phyloP scores from a whole-genome alignment of 2,329 filamentous ascomycete species.

The Pseudocercospora ulei region DNA sequence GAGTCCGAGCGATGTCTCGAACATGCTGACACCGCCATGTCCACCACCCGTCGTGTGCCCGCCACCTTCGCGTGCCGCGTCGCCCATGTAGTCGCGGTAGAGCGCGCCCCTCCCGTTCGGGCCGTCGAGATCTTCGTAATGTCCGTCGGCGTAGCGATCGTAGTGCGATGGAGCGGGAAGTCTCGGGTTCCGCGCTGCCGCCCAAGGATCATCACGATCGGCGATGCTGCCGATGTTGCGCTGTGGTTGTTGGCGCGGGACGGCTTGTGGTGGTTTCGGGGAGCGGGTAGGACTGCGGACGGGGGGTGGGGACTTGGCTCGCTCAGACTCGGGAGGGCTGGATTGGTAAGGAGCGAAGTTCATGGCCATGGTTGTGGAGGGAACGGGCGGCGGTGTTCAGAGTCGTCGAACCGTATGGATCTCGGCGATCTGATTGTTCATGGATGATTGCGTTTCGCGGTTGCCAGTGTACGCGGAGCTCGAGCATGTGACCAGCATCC shows the following conservation, averaged over 20 bases:
- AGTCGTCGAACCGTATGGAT: not conserved
- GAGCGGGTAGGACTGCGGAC: conserved; percentile 50
- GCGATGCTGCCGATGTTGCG: conserved; percentile 29
- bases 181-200: conserved; percentile 36
- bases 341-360: conserved; percentile 98
- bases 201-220: conserved; percentile 35
- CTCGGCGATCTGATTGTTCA: not conserved
- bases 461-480: too few relatives aligned
- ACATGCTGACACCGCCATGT: conserved; percentile 54
- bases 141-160: conserved; percentile 24
- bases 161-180: conserved; percentile 35
- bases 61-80: conserved; percentile 25
- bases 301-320: conserved; percentile 63
- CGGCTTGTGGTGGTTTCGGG: conserved; percentile 36
- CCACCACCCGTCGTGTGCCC: conserved; percentile 26
- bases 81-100: conserved; percentile 30
- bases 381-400: conserved; percentile 2
- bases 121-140: conserved; percentile 30
- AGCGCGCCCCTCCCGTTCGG: conserved; percentile 19
- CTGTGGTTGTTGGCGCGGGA: conserved; percentile 19
- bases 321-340: conserved; percentile 71
- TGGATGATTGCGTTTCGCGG: not conserved
- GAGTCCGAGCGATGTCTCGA: conserved; percentile 81
- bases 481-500: too few relatives aligned
- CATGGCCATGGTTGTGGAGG: conserved; percentile 45